Base-by-base conservation (phyloP, 225 moss, liverwort and hornwort genomes). In the Polytrichum formosum region DNA sequence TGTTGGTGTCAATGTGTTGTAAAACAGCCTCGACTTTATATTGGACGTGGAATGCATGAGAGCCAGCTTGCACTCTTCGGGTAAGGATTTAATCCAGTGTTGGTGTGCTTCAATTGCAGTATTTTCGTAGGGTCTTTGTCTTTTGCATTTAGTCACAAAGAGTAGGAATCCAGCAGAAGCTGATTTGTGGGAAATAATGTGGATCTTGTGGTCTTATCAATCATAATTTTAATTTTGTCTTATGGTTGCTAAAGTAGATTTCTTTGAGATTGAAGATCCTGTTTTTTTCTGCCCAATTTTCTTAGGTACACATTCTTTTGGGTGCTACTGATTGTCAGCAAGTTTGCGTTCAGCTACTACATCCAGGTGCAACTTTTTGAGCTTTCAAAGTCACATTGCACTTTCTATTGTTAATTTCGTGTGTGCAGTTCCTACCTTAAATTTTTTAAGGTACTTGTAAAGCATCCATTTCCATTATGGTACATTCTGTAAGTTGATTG, bases 31-130 rank as follows among this genome's bases (percentile, higher is more conserved):
- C 94, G 97, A 66, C 84, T 94, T 0, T 98, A 94, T 26, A 81
- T 98, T 26, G 97, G 94, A 67, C 97, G 97, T 54, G 97, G 97
- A 82, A 92, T 98, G 92, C 97, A 94, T 71, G 97, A 98, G 67
- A 94, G 92, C 65, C 94, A 94, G 72, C 65, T 86, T 70, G 85
- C 91, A 66, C 74, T 92, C 70, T 72, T 98, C 79, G 92, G 94
- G 97, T 98, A 82, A 84, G 74, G 6, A 63, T 6, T 46, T 16
- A 46, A 46, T 46, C 46, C 46, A 46, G 46, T 46, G 46, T 3
- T 46, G 46, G 46, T 46, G 46, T 46, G 46, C 10, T 46, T 13
- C 0, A 16, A 2, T 46, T 64, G 64, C 31, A 28, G 30, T 30
- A 64, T 7, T 64, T 64, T 18, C 64, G 6, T 6, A 30, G 19